phyloP scores from a whole-genome alignment of 2,329 filamentous ascomycete genomes.

The Pestalotiopsis sp. region DNA sequence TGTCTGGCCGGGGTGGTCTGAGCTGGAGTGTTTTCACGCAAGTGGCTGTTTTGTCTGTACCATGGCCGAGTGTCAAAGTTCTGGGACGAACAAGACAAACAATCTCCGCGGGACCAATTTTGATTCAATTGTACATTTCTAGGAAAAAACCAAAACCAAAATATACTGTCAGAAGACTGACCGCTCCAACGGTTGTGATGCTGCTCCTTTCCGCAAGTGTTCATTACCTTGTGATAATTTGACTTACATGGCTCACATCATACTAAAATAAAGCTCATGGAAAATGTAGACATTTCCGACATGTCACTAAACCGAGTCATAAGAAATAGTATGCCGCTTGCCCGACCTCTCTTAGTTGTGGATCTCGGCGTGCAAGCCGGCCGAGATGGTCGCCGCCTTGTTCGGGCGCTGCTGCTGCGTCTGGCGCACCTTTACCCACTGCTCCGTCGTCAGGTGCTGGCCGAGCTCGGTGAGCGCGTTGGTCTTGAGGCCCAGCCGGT shows the following conservation, averaged over 20 bases:
- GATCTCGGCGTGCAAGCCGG: conserved; percentile 39
- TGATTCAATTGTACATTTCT: no score
- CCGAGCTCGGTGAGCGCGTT: conserved; percentile 43
- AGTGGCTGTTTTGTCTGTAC: no score
- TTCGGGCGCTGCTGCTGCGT: conserved; percentile 44
- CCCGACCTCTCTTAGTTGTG: conserved; percentile 35
- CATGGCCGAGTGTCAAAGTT: no score
- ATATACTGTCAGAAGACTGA: background rate
- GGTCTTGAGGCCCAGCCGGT: conserved; percentile 36
- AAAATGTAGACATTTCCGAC: no score
- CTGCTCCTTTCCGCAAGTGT: no score
- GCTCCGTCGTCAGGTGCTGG: conserved; percentile 40
- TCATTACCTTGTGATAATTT: no score
- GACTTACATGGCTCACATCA: no score
- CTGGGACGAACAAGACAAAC: no score
- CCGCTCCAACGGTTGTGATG: background rate
- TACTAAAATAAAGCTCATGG: no score
- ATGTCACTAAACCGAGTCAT: no score
- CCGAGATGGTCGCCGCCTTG: conserved; percentile 34
- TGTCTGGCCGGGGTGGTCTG: background rate
- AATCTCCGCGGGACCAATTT: no score
- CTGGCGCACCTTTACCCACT: conserved; percentile 43
- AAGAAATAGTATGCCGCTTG: no score
- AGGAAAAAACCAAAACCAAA: background rate
- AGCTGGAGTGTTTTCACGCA: background rate